Evolutionary conservation across 208 protist species (phyloP), one percentile per base, ranked within the genome.

Genomic region (Trypanosoma conorhini): DNA sequence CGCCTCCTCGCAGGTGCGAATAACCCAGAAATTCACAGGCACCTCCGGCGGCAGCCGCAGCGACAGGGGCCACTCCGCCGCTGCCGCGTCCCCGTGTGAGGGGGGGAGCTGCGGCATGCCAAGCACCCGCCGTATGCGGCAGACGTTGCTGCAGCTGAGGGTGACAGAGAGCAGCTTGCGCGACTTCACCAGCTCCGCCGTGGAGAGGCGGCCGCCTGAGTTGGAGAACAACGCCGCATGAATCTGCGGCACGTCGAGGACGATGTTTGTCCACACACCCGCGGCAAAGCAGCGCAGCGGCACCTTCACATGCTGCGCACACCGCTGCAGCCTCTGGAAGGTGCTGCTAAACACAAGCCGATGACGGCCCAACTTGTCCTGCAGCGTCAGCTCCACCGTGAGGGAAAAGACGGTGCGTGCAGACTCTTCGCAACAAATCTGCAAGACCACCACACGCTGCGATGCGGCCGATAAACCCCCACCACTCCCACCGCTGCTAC

Each of bases 221-320:
- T 59, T 57, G 13, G 40, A 22, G 31, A 54, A 74, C 30, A 85
- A 77, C 1, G 59, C 17, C 4, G 74, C 72, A 55, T 89, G 55
- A 3, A 93, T 67, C 17, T 42, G 44, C 7, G 80, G 75, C 0
- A 91, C 63, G 48, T 92, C 85, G 4, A 92, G 68, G 44, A 83
- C 88, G n/a, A 92, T 70, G 61, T 89, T 86, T 59, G 74, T 66
- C 89, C 89, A 94, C 66, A 81, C 70, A 8, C 85, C 82, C 10
- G 71, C 74, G 8, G 61, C 62, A 17, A 86, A 62, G 62, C 85
- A 87, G 13, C 61, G 75, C 54, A 93, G 61, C 15, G 88, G 85
- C 19, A 93, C 69, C 31, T 83, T 85, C 1, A 82, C 78, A 74
- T 93, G 84, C 51, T 93, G 87, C 4, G 80, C 59, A 50, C 79